phyloP scores from a whole-genome alignment of 2,329 filamentous ascomycete genomes.

The Cryphonectria japonica region DNA sequence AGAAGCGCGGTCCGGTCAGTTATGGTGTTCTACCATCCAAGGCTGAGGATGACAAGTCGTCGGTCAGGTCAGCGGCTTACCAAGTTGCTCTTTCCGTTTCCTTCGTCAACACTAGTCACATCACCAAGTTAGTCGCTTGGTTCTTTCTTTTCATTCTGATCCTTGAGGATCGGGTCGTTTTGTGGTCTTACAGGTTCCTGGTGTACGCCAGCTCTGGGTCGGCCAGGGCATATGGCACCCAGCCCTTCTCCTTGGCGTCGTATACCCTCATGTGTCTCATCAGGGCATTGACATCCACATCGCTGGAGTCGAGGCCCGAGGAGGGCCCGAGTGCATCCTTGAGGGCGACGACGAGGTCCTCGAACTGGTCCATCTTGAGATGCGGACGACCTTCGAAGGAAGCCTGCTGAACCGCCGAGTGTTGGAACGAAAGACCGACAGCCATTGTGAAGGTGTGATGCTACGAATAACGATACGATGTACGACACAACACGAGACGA shows the following conservation, averaged over 20 bases:
- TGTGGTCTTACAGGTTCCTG: constrained; percentile 63
- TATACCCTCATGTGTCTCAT: constrained; percentile 76
- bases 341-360: constrained; percentile 72
- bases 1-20: constrained; percentile 28
- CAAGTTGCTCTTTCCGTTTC: constrained; percentile 68
- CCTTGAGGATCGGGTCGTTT: not conserved
- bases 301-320: constrained; percentile 79
- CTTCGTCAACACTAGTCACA: constrained; percentile 68
- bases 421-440: constrained; percentile 31
- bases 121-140: constrained; percentile 9
- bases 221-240: constrained; percentile 75
- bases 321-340: constrained; percentile 76
- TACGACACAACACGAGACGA: constrained; percentile 13
- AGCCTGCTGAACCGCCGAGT: not conserved
- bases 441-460: constrained; percentile 34
- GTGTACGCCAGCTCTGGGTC: constrained; percentile 76
- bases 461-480: constrained; percentile 1
- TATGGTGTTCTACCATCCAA: not conserved
- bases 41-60: not conserved
- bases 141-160: not conserved
- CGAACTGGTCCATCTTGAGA: constrained; percentile 52
- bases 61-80: constrained; percentile 39
- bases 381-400: constrained; percentile 11
- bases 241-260: constrained; percentile 68
- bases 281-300: constrained; percentile 76